A percentile compares a stretch with the other conserved stretches of the same genome.
Conservation (phyloP, 1,284 basidiomycete species). For the Ustilago cynodontis region DNA sequence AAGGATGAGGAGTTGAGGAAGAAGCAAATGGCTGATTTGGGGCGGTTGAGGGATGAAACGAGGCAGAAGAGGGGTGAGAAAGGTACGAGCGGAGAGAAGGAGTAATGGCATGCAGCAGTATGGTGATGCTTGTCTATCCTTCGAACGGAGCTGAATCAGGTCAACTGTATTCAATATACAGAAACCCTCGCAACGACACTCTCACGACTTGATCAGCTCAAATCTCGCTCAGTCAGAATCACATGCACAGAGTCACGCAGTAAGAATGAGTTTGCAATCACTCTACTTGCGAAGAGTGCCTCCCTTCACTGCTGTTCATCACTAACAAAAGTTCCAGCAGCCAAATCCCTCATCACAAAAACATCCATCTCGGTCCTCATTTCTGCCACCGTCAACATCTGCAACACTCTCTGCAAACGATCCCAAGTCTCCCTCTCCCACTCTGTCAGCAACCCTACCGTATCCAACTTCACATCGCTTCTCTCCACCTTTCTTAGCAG, state of each 20-base stretch:
- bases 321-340: slow-evolving; percentile 24
- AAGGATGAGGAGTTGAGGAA: slow-evolving; percentile 80
- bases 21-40: slow-evolving; percentile 83
- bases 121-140: no score
- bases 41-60: slow-evolving; percentile 79
- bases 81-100: background rate
- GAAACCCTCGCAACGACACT: no score
- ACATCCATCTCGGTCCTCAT: slow-evolving; percentile 54
- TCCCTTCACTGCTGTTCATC: slow-evolving; percentile 13
- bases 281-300: background rate
- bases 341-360: slow-evolving; percentile 55
- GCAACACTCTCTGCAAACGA: slow-evolving; percentile 41
- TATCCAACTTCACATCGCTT: slow-evolving; percentile 61
- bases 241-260: background rate
- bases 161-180: background rate
- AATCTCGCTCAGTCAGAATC: background rate
- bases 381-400: slow-evolving; percentile 55
- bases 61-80: slow-evolving; percentile 73
- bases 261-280: background rate
- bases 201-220: no score
- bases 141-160: background rate
- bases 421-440: slow-evolving; percentile 58
- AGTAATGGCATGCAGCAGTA: no score
- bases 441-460: slow-evolving; percentile 50
- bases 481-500: slow-evolving; percentile 64